phyloP scores from a whole-genome alignment of 768 basidiomycete genomes.

The Tricholoma terreum region DNA sequence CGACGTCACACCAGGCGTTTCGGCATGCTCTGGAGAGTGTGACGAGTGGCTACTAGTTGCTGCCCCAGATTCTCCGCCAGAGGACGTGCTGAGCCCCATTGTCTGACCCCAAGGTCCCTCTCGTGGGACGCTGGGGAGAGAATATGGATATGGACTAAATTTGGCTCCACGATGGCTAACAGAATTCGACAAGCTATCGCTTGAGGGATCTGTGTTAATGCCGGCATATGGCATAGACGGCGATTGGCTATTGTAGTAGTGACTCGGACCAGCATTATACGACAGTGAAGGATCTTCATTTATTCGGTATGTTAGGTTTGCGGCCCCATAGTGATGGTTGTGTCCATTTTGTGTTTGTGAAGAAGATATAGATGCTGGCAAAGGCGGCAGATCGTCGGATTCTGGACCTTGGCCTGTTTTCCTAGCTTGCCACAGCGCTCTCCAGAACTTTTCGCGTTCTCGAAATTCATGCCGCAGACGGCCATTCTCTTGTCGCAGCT shows the following conservation, averaged over 20 bases:
- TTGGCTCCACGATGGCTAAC: conserved; percentile 44
- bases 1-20: conserved; percentile 54
- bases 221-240: conserved; percentile 40
- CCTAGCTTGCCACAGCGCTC: conserved; percentile 62
- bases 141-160: conserved; percentile 50
- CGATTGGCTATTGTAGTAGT: conserved; percentile 43
- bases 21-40: conserved; percentile 51
- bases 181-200: conserved; percentile 28
- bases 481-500: conserved; percentile 62
- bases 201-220: conserved; percentile 24
- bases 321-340: conserved; percentile 34
- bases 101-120: conserved; percentile 39
- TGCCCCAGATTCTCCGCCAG: conserved; percentile 39
- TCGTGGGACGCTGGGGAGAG: conserved; percentile 31
- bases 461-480: conserved; percentile 61
- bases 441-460: conserved; percentile 75
- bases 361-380: conserved; percentile 43
- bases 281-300: conserved; percentile 43
- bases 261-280: conserved; percentile 39
- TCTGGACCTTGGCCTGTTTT: conserved; percentile 54
- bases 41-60: conserved; percentile 42
- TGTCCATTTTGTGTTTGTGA: conserved; percentile 32
- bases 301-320: conserved; percentile 47
- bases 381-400: conserved; percentile 48
- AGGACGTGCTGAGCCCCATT: conserved; percentile 31